Evolutionary conservation across 2,329 filamentous ascomycete genomes (phyloP).

Genomic region (Arthrobotrys musiformis): DNA sequence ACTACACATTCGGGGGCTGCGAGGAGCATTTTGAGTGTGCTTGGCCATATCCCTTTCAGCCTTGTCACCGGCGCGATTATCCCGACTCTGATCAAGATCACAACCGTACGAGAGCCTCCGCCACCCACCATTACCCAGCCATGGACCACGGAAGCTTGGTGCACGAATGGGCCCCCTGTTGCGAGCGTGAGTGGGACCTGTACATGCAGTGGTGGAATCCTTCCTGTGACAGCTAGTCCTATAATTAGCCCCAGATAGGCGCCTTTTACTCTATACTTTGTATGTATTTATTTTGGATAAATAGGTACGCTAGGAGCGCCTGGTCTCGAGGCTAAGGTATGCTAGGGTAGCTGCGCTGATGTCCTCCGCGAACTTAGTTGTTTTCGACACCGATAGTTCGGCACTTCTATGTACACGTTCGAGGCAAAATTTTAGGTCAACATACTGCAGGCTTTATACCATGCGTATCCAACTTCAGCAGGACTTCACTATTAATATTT

Average conservation of each 20-base stretch:
- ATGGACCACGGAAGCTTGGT: constrained; percentile 60
- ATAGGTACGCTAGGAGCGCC: no score
- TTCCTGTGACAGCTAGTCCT: constrained; percentile 40
- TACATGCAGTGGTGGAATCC: constrained; percentile 28
- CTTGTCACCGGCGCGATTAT: constrained; percentile 74
- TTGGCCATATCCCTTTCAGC: constrained; percentile 72
- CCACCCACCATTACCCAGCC: constrained; percentile 60
- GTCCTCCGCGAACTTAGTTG: no score
- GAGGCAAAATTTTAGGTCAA: no score
- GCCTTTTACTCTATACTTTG: no score
- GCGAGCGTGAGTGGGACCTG: constrained; percentile 42
- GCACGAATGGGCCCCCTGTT: constrained; percentile 44
- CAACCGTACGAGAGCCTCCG: constrained; percentile 62
- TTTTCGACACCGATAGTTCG: no score
- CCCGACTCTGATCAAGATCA: constrained; percentile 73
- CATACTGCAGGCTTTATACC: no score
- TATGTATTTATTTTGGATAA: no score
- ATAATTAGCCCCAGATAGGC: constrained; percentile 46
- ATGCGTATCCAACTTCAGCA: no score
- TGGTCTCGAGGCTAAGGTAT: no score
- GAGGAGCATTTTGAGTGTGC: constrained; percentile 66
- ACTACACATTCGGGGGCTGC: constrained; percentile 72
- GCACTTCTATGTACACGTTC: no score
- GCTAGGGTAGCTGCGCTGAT: no score
- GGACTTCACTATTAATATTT: no score